Evolutionary conservation across 2,329 filamentous ascomycete genomes (phyloP), one percentile per base, ranked within the genome.

Genomic region (Trichoderma citrinoviride): DNA sequence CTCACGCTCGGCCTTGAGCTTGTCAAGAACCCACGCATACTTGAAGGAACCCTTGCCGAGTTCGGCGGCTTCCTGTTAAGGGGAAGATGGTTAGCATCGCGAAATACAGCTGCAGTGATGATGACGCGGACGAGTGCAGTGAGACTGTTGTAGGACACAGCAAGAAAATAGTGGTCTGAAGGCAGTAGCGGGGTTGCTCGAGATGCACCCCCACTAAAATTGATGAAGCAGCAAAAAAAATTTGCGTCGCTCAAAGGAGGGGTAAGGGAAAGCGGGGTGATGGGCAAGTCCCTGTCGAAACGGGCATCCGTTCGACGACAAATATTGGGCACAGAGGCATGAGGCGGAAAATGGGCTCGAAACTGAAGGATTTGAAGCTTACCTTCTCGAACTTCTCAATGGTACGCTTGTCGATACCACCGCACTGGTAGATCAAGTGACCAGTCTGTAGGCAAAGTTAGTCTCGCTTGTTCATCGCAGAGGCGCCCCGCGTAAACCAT

Each of bases 371-470:
- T 5, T 7, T 15, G 14, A 2, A 44, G 67, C 88, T 53, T 54
- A 96, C 93, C 92, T 99, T 99, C 93, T 99, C 95, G 90, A 99
- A 99, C 91, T 99, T 99, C 91, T 99, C 95, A 82, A 99, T 99
- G 83, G 94, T 98, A 93, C 95, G 94, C 89, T 94, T 93, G 92
- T 99, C 95, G 80, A 98, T 99, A 92, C 95, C 95, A 90, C 95
- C 95, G 88, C 95, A 98, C 91, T 99, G 94, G 93, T 98, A 98
- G 91, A 99, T 98, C 89, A 99, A 90, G 87, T 94, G 89, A 82
- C 89, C 88, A 76, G 83, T 90, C 81, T 81, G 74, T 76, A 23
- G 74, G 67, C 74, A 21, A 23, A 3, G 67, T 76, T 65, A 71
- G 71, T 67, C 69, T 0, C 25, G 63, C 3, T 4, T 44, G 29